Evolutionary conservation across 768 basidiomycete species (phyloP), one percentile per base, ranked within the genome.

Genomic region (Kwoniella sp.): DNA sequence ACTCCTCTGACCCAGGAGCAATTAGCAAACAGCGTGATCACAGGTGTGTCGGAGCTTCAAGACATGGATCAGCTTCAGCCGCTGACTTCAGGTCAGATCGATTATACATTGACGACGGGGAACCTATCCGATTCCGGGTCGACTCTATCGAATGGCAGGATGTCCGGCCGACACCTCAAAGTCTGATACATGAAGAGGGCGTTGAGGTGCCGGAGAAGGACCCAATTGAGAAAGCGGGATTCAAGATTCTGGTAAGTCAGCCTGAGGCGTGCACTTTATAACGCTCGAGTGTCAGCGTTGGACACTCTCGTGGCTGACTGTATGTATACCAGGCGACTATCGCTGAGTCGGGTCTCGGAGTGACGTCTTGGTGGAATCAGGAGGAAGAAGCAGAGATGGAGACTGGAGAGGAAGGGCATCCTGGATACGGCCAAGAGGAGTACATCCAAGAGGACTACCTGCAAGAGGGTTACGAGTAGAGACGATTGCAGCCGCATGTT

Each of bases 361-460:
- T 75, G 1, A 57, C 74, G 5, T 69, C 65, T 2, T 78, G 77
- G 77, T 77, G 76, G 76, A 65, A 60, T 32, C 62, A 52, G 2
- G 50, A 45, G 15, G 66, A 65, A 27, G 63, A 59, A 3, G 73
- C 65, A 1, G 73, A 43, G 20, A 65, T 43, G 12, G 67, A 56
- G 17, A 59, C 48, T 14, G 65, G 45, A 43, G 54, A 55, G 37
- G 56, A 46, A 29, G 62, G 47, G 46, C 39, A 47, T 43, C 54
- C n/a, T n/a, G n/a, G n/a, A n/a, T n/a, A 52, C 41, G 55, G 46
- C 26, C 33, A 50, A 32, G 38, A 33, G 25, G 47, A 44, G 28
- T 48, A 47, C 29, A n/a, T n/a, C n/a, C n/a, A n/a, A n/a, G n/a
- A n/a, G n/a, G n/a, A n/a, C n/a, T n/a, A n/a, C n/a, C n/a, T n/a